Evolutionary conservation across 2,329 filamentous ascomycete species (phyloP).

Genomic region (Cladophialophora exuberans): DNA sequence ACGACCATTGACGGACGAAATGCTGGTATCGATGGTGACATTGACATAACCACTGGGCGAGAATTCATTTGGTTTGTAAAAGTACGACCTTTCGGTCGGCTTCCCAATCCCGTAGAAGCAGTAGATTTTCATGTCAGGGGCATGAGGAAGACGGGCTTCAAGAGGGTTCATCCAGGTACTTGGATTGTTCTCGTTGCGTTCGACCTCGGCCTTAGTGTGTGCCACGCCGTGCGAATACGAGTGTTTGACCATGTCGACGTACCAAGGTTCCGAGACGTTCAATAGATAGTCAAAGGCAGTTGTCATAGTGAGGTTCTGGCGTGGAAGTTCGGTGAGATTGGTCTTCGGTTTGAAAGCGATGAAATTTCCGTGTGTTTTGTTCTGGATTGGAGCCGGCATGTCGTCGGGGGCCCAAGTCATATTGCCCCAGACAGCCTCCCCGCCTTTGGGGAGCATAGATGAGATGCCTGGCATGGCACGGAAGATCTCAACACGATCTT

Average conservation of each 20-base stretch:
- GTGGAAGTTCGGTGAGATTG: slow-evolving; percentile 51
- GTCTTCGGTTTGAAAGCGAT: slow-evolving; percentile 76
- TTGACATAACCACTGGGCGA: slow-evolving; percentile 62
- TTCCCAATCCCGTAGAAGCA: slow-evolving; percentile 97
- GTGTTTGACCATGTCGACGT: slow-evolving; percentile 68
- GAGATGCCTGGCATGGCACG: slow-evolving; percentile 95
- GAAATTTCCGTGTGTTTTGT: slow-evolving; percentile 72
- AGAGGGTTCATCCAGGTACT: slow-evolving; percentile 94
- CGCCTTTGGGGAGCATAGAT: slow-evolving; percentile 94
- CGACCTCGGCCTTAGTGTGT: slow-evolving; percentile 75
- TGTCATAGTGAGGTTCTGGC: slow-evolving; percentile 78
- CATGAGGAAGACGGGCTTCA: slow-evolving; percentile 84
- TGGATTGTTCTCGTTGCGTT: slow-evolving; percentile 75
- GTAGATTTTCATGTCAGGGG: slow-evolving; percentile 89
- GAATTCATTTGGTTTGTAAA: slow-evolving; percentile 68
- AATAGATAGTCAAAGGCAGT: slow-evolving; percentile 79
- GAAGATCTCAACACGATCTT: slow-evolving; percentile 91
- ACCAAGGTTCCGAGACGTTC: slow-evolving; percentile 82
- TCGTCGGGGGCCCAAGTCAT: slow-evolving; percentile 87
- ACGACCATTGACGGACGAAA: slow-evolving; percentile 59
- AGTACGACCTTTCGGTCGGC: slow-evolving; percentile 89
- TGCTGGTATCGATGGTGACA: slow-evolving; percentile 70
- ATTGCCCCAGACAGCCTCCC: slow-evolving; percentile 94
- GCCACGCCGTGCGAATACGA: slow-evolving; percentile 91
- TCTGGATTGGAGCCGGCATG: slow-evolving; percentile 61